Evolutionary conservation across 768 basidiomycete species (phyloP), one percentile per base, ranked within the genome.

Genomic region (Lepiota venenata): DNA sequence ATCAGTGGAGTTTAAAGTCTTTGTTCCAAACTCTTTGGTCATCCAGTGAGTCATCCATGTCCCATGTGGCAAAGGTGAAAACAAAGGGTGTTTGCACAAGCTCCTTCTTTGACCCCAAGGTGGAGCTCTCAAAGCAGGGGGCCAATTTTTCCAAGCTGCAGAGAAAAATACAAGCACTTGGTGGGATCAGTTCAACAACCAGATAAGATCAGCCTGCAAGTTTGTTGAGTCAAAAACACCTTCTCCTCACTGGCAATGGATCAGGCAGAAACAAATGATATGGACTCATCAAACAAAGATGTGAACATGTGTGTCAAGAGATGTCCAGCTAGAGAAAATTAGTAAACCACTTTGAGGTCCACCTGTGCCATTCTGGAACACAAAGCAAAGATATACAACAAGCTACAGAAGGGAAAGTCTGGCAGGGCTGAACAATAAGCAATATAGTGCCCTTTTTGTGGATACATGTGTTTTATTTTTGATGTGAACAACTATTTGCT

Each of bases 51-150:
- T 42, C 50, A 39, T 15, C 44, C 18, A 77, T 80, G 80, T 70
- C 75, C 10, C 77, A 82, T 32, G 68, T 73, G 3, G 77, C 74
- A 66, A 88, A 86, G 66, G 76, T 82, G 0, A 87, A 81, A 63
- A 83, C 83, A 14, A 81, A 83, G 36, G 87, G 87, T 7, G 77
- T 90, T 62, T 87, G 82, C 56, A 77, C 85, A 3, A 79, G 77
- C 55, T 90, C 91, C 0, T 89, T 92, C 66, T 80, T 91, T n/a
- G 88, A 92, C 62, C 81, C 93, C 40, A 89, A 87, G 57, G 85
- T 86, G 15, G 84, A 87, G 57, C 75, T 90, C 29, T 68, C 81
- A 14, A 87, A 82, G 63, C 77, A 78, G 52, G 82, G 85, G 61
- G 75, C 79, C 36, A 79, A 82, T 53, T 78, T 85, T 56, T 56